Base-by-base conservation (phyloP, 2,329 filamentous ascomycete species). In the Emmonsia crescens region DNA sequence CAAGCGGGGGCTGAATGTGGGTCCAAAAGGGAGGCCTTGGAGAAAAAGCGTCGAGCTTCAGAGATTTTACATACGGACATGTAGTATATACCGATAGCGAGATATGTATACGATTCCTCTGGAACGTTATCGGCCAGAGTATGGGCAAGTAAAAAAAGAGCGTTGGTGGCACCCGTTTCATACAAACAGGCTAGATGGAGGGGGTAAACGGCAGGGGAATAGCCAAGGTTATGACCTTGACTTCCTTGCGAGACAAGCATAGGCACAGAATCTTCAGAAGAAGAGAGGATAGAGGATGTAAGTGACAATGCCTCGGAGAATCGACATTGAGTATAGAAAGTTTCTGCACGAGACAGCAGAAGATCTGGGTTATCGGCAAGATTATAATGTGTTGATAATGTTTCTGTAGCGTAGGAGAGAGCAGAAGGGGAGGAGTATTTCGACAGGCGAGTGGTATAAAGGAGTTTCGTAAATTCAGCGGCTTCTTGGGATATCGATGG, bases 21-120 rank as follows among this genome's bases (percentile, higher is more conserved):
- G 71, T 99, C 92, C 87, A 99, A 93, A 80, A 97, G 89, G 66
- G 90, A 96, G 4, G 95, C 89, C 76, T 99, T 99, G 70, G 90
- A 96, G 75, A 99, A 99, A 79, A 94, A 99, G 46, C 93, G 86
- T 12, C 94, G 86, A 10, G 95, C 92, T 76, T 99, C 94, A 3
- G 94, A 89, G 62, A 99, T 91, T 70, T 91, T 92, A 67, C 86
- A 85, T 60, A 92, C 96, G 19, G 88, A 82, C 65, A 97, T 86
- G 75, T 99, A 99, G 79, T 97, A 99, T 36, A 92, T 88, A 12
- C 91, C 94, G 12, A 99, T 93, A 0, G 94, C 94, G 31, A 99
- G 83, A 87, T 94, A 99, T 1, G 92, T 89, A 73, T 89, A 91
- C 0, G 94, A 88, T 74, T 97, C 91, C 63, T 94, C 87, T 0